A percentile compares a stretch with the other conserved stretches of the same genome.
Conservation (phyloP, 2,329 filamentous ascomycete species). For the Lasiodiplodia sp. region DNA sequence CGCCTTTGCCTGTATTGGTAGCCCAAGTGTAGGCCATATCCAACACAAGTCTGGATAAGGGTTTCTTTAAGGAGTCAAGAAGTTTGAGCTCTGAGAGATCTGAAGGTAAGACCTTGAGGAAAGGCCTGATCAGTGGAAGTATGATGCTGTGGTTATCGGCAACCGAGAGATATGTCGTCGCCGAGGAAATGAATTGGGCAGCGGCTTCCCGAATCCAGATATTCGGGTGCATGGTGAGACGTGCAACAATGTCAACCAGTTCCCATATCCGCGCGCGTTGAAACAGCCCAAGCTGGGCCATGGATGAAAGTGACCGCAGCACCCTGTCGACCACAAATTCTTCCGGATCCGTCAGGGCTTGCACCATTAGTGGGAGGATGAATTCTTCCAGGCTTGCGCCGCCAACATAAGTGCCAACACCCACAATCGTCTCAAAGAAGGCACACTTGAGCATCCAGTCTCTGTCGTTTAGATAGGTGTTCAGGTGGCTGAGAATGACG, state of each 20-base stretch:
- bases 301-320: constrained; percentile 83
- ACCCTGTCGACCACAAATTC: constrained; percentile 94
- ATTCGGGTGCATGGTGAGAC: constrained; percentile 93
- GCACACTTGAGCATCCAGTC: constrained; percentile 97
- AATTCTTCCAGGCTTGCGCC: constrained; percentile 92
- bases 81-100: constrained; percentile 76
- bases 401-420: constrained; percentile 88
- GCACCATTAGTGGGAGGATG: constrained; percentile 93
- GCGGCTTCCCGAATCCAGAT: constrained; percentile 93
- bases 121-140: constrained; percentile 79
- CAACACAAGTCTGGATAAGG: constrained; percentile 79
- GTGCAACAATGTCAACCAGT: constrained; percentile 79
- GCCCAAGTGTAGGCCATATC: constrained; percentile 91
- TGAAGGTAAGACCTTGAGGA: constrained; percentile 76
- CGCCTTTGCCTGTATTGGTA: constrained; percentile 76
- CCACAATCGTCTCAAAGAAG: constrained; percentile 94
- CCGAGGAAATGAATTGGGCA: constrained; percentile 79
- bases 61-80: constrained; percentile 82
- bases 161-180: constrained; percentile 75
- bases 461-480: constrained; percentile 94
- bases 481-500: constrained; percentile 93
- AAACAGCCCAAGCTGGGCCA: constrained; percentile 86
- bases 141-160: constrained; percentile 87
- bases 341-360: constrained; percentile 90
- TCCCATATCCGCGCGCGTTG: constrained; percentile 88